Evolutionary conservation across 129 eudicot genomes (phyloP).

Genomic region (Flaveria linearis): DNA sequence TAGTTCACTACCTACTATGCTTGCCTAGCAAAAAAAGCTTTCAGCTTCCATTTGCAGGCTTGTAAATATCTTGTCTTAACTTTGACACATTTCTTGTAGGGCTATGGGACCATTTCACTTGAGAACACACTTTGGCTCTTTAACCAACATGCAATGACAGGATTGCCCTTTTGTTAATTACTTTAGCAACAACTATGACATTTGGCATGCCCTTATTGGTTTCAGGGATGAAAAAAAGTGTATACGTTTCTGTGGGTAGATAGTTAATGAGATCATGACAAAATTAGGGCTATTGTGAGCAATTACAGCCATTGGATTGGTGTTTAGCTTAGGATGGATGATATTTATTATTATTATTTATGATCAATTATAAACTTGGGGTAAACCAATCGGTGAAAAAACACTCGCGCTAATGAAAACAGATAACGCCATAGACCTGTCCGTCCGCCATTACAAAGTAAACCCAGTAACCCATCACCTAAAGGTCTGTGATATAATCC

Average conservation of each 20-base stretch:
- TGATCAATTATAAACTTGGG: no score
- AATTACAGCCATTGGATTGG: slow-evolving; percentile 51
- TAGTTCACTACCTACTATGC: slow-evolving; percentile 36
- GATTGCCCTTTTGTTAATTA: slow-evolving; percentile 16
- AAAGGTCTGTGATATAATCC: no score
- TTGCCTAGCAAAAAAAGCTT: slow-evolving; percentile 40
- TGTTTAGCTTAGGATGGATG: slow-evolving; percentile 31
- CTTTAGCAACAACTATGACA: slow-evolving; percentile 27
- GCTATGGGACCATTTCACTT: slow-evolving; percentile 32
- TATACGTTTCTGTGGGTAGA: slow-evolving; percentile 25
- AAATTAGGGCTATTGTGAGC: slow-evolving; percentile 31
- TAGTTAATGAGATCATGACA: slow-evolving; percentile 19
- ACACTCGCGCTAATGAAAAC: no score
- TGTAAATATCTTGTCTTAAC: slow-evolving; percentile 33
- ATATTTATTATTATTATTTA: no score
- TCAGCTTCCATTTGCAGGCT: slow-evolving; percentile 42
- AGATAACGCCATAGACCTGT: no score
- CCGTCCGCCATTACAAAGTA: no score
- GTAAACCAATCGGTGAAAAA: no score
- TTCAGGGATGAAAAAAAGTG: slow-evolving; percentile 17
- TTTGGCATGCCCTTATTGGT: slow-evolving; percentile 27
- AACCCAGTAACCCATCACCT: no score
- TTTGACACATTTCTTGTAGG: slow-evolving; percentile 37
- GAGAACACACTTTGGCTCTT: slow-evolving; percentile 7
- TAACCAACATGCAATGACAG: slow-evolving; percentile 10